These are phyloP conservation scores for Monosporascus cannonballus DNA, from an alignment of 2,329 filamentous ascomycete genomes.

Conservation along the genomic window DNA sequence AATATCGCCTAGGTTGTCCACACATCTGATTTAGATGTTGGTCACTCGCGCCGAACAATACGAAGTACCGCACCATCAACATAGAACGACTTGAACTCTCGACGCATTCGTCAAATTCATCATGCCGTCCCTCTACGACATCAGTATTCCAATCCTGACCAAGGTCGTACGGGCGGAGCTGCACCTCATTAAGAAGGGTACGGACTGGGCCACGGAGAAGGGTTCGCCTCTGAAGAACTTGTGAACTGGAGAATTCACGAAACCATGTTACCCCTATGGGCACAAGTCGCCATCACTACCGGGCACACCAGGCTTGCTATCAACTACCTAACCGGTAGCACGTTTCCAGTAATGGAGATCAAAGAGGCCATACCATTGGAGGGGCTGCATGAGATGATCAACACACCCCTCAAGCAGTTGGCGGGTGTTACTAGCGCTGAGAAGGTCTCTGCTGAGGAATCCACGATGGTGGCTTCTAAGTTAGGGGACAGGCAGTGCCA, in stretches of 20 bases:
- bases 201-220: slow-evolving; percentile 25
- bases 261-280: slow-evolving; percentile 38
- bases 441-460: slow-evolving; percentile 26
- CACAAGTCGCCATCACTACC: slow-evolving; percentile 31
- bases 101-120: background rate
- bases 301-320: slow-evolving; percentile 19
- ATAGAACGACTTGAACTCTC: background rate
- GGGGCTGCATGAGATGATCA: slow-evolving; percentile 29
- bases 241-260: slow-evolving; percentile 26
- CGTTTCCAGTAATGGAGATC: slow-evolving; percentile 18
- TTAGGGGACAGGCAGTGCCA: slow-evolving; percentile 24
- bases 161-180: slow-evolving; percentile 26
- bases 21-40: no score
- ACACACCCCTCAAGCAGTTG: slow-evolving; percentile 23
- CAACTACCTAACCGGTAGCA: slow-evolving; percentile 28
- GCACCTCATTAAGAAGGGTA: slow-evolving; percentile 31
- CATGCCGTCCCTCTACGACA: slow-evolving; percentile 36
- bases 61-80: no score
- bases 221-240: slow-evolving; percentile 15
- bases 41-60: no score
- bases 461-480: slow-evolving; percentile 22
- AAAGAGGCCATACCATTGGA: slow-evolving; percentile 29
- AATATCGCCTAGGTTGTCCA: no score
- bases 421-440: slow-evolving; percentile 22
- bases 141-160: slow-evolving; percentile 26